phyloP scores from a whole-genome alignment of 805 yeast genomes.

The Candida wancherniae region DNA sequence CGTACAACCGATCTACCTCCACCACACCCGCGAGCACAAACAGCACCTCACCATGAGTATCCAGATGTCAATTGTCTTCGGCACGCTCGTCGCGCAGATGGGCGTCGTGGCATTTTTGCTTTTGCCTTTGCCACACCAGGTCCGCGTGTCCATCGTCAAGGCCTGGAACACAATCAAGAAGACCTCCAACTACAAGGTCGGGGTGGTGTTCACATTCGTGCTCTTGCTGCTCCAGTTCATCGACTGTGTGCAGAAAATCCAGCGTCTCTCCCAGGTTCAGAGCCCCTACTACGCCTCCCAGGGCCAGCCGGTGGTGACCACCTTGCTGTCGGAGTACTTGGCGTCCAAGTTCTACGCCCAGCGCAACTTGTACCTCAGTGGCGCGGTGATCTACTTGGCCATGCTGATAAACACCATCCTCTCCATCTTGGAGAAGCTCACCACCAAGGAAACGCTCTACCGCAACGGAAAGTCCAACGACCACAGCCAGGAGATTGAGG shows the following conservation, averaged over 20 bases:
- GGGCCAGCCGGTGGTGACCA: constrained; percentile 8
- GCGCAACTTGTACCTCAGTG: constrained; percentile 58
- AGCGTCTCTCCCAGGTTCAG: constrained; percentile 17
- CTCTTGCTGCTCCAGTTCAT: constrained; percentile 47
- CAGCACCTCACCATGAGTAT: constrained; percentile 34
- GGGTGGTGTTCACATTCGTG: constrained; percentile 35
- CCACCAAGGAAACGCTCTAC: constrained; percentile 36
- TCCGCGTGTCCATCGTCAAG: constrained; percentile 43
- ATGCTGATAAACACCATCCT: constrained; percentile 52
- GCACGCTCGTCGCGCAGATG: constrained; percentile 51
- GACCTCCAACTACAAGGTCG: constrained; percentile 42
- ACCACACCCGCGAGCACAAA: background rate
- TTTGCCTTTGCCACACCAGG: constrained; percentile 49
- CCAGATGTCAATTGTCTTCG: constrained; percentile 45
- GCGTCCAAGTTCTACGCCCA: constrained; percentile 61
- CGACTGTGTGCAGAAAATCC: constrained; percentile 49
- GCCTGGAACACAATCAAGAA: constrained; percentile 29
- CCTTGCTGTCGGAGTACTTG: constrained; percentile 44
- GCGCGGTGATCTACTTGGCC: constrained; percentile 54
- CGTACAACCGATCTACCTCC: too few species aligned
- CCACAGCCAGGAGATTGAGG: constrained; percentile 24
- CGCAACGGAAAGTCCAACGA: constrained; percentile 13
- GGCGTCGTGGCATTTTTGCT: constrained; percentile 41
- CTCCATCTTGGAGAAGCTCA: constrained; percentile 49
- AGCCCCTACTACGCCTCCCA: constrained; percentile 19